Evolutionary conservation across 495 filamentous ascomycete genomes (phyloP), one percentile per base, ranked within the genome.

Genomic region (Peziza echinospora): DNA sequence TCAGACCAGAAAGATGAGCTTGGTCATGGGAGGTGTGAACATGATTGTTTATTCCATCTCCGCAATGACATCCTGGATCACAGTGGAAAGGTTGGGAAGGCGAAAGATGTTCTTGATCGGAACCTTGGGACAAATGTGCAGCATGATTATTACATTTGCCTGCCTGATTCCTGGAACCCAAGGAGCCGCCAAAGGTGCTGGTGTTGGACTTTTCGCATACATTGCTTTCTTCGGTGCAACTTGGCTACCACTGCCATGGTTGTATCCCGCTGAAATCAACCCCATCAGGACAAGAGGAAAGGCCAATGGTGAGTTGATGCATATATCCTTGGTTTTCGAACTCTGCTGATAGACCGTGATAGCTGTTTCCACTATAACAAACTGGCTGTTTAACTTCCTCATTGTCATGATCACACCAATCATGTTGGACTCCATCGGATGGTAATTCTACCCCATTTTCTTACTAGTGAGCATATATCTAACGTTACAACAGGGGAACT

Each of bases 321-420:
- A n/a, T n/a, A n/a, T n/a, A n/a, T n/a, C n/a, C n/a, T n/a, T n/a
- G n/a, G n/a, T n/a, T n/a, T n/a, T n/a, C n/a, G n/a, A n/a, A n/a
- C n/a, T n/a, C n/a, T n/a, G n/a, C n/a, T n/a, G n/a, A n/a, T n/a
- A n/a, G n/a, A n/a, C 3, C 30, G 13, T 6, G 3, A 7, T 37
- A 37, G 79, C 81, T 11, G 66, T 82, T 17, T 78, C 74, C 6
- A 84, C 80, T 9, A 80, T 77, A 63, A 71, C 69, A 16, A 84
- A 86, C 64, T 84, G 80, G 80, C 62, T 82, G 2, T 84, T 80
- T 65, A 84, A 84, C 68, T 85, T 84, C 61, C 47, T 76, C 10
- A 72, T 85, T 34, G 82, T 86, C 48, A 82, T 84, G 79, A 73
- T 84, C 47, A 82, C 79, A 0, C 82, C 82, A 0, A 71, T 82